Evolutionary conservation across 345 rosid genomes (phyloP).

Genomic region (Turnera subulata): DNA sequence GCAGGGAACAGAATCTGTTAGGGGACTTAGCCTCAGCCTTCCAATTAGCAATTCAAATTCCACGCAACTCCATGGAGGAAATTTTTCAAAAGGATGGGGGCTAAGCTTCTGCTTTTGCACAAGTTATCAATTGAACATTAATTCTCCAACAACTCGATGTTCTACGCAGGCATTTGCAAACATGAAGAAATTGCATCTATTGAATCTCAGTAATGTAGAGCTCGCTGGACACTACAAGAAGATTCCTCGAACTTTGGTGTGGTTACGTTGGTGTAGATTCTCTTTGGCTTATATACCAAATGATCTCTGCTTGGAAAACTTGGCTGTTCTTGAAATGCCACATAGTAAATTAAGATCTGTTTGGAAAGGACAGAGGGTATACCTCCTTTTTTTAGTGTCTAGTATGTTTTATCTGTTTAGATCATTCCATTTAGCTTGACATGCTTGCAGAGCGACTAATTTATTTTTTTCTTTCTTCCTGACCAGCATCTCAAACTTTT

Average conservation of each 20-base stretch:
- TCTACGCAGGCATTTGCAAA: conserved; percentile 9
- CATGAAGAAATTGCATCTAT: no score
- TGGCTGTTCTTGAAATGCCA: conserved; percentile 18
- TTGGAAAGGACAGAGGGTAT: conserved; percentile 14
- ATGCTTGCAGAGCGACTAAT: neutral
- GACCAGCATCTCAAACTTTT: conserved; percentile 10
- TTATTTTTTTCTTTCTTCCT: neutral
- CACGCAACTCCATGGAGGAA: no score
- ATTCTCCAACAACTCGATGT: neutral
- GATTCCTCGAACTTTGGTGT: conserved; percentile 13
- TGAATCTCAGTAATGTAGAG: conserved; percentile 1
- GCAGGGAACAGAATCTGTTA: no score
- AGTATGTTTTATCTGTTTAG: neutral
- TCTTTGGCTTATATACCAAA: no score
- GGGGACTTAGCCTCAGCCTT: no score
- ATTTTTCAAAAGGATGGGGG: no score
- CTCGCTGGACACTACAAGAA: neutral
- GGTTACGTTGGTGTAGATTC: no score
- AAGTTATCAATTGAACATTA: no score
- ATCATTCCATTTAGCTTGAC: neutral
- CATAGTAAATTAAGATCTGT: conserved; percentile 13
- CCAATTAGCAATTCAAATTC: neutral
- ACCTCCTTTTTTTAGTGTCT: no score
- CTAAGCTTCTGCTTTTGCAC: no score
- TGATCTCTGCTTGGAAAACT: conserved; percentile 9